Percentiles rank a stretch among this genome's conserved stretches.
Evolutionary conservation across 2,329 filamentous ascomycete genomes (phyloP).

Genomic region (Aspergillus tanneri): DNA sequence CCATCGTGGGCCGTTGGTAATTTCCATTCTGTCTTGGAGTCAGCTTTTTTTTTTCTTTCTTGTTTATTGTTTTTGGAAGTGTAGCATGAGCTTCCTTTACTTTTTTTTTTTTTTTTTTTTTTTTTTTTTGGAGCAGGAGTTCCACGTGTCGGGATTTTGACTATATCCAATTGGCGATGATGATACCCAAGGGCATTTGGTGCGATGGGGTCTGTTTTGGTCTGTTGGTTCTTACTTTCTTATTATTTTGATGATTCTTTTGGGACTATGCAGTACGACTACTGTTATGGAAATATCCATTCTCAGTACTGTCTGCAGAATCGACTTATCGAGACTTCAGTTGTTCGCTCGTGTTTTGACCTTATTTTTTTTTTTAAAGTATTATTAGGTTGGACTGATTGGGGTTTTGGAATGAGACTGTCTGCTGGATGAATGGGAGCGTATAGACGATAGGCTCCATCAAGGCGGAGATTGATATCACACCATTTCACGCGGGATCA

Average conservation of each 20-base stretch:
- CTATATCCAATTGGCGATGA: neutral
- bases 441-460: no score
- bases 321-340: no score
- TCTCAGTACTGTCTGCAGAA: no score
- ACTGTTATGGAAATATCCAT: no score
- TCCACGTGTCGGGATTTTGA: neutral
- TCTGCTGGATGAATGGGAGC: no score
- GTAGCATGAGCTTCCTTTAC: no score
- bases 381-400: neutral
- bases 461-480: no score
- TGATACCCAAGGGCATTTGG: slow-evolving; percentile 3
- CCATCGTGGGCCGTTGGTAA: slow-evolving; percentile 2
- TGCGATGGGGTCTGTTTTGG: neutral
- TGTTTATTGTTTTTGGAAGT: neutral
- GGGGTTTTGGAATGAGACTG: neutral
- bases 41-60: neutral
- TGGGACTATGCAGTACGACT: no score
- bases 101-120: neutral
- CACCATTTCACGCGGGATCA: no score
- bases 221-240: neutral
- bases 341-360: neutral
- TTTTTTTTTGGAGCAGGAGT: neutral
- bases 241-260: neutral
- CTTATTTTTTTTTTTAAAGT: neutral
- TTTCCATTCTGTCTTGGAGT: neutral